Evolutionary conservation across 192 early-diverging fungal species (phyloP).

Genomic region (Dissophora ornata): DNA sequence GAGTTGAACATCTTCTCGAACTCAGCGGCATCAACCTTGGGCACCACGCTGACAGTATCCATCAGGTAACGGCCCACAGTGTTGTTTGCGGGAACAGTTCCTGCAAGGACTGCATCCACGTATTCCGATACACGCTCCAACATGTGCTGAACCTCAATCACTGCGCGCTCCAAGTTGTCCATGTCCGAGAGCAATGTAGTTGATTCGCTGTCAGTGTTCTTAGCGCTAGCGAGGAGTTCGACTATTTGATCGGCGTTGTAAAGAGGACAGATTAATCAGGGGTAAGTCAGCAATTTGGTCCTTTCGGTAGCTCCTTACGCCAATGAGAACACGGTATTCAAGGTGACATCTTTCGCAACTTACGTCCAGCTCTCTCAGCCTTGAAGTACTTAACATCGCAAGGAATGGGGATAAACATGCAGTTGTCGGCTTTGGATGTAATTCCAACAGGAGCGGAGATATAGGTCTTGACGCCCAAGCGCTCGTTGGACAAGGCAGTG

Average conservation of each 20-base stretch:
- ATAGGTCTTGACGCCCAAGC: conserved; percentile 81
- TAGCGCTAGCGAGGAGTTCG: conserved; percentile 75
- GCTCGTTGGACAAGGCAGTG: conserved; percentile 76
- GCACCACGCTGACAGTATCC: conserved; percentile 92
- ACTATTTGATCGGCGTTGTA: conserved; percentile 55
- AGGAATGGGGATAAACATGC: conserved; percentile 89
- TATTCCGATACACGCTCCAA: conserved; percentile 84
- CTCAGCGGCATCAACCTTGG: conserved; percentile 82
- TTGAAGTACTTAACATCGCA: conserved; percentile 92
- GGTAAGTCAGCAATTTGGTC: not conserved
- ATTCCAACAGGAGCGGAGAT: conserved; percentile 82
- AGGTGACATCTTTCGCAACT: conserved; percentile 28
- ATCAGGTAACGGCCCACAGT: conserved; percentile 91
- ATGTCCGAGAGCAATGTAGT: conserved; percentile 85
- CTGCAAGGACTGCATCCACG: conserved; percentile 78
- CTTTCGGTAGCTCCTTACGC: too few relatives aligned
- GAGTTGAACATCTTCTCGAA: conserved; percentile 95
- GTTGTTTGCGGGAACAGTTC: conserved; percentile 72
- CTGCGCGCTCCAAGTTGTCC: conserved; percentile 87
- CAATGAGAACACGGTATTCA: too few relatives aligned
- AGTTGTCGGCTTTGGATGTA: conserved; percentile 78
- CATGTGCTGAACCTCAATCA: conserved; percentile 84
- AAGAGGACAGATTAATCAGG: not conserved
- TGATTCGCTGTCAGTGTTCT: conserved; percentile 61
- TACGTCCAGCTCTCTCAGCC: conserved; percentile 87